These are phyloP conservation scores for Cornus florida DNA, from an alignment of 148 eudicot genomes.

Conservation along the genomic window DNA sequence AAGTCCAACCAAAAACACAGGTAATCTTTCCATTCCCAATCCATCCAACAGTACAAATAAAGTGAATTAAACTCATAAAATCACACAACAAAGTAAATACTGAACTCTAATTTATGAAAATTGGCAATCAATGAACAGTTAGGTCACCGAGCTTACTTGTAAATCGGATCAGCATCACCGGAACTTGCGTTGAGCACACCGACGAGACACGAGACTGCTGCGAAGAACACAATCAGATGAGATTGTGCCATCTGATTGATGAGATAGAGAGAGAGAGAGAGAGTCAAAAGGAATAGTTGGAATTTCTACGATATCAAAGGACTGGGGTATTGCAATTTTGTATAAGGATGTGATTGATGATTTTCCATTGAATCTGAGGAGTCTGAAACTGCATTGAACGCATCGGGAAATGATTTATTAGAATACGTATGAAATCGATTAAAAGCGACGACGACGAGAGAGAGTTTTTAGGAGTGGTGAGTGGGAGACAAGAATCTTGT, in stretches of 20 bases:
- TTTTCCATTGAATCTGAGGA: not conserved
- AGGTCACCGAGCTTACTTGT: constrained; percentile 41
- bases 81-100: not conserved
- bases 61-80: not conserved
- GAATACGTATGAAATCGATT: not conserved
- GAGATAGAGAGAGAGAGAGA: not conserved
- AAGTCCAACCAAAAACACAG: not conserved
- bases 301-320: not conserved
- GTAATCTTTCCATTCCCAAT: not conserved
- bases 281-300: constrained; percentile 5
- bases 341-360: not conserved
- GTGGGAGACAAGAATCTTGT: not conserved
- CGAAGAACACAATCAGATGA: constrained; percentile 24
- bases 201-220: constrained; percentile 27
- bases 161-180: constrained; percentile 73
- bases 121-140: not conserved
- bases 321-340: not conserved
- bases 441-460: constrained; percentile 5
- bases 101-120: not conserved
- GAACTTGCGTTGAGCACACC: constrained; percentile 39
- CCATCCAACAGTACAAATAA: not conserved
- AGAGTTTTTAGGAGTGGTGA: not conserved
- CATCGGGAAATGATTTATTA: not conserved
- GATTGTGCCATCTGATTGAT: constrained; percentile 31
- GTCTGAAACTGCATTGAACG: not conserved